These are phyloP conservation scores for Malus hybrid DNA, from an alignment of 331 rosid species.

Conservation along the genomic window DNA sequence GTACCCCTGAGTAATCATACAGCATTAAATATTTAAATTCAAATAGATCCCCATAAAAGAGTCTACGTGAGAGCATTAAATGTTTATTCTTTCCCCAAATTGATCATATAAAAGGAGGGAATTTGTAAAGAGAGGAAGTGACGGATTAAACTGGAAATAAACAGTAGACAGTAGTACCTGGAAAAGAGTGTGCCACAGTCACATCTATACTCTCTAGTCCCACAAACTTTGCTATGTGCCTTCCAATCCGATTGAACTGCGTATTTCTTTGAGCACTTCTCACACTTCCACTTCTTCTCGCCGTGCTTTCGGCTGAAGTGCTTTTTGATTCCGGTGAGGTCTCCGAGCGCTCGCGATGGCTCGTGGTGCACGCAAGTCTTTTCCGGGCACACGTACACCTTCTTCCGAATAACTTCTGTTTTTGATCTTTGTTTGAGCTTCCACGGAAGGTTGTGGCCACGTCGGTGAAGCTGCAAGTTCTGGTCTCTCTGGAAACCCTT, in stretches of 20 bases:
- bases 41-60: neutral
- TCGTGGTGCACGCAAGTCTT: constrained; percentile 74
- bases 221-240: constrained; percentile 89
- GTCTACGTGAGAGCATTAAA: constrained; percentile 7
- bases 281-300: constrained; percentile 93
- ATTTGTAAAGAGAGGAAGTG: neutral
- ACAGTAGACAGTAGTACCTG: constrained; percentile 36
- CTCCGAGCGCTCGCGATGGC: constrained; percentile 82
- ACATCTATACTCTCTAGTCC: constrained; percentile 84
- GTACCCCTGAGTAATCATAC: neutral
- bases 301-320: constrained; percentile 92
- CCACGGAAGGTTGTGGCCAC: constrained; percentile 96
- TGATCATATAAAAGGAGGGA: neutral
- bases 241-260: constrained; percentile 97
- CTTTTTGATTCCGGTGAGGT: constrained; percentile 83
- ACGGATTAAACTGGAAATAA: neutral
- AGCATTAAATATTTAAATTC: neutral
- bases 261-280: constrained; percentile 81
- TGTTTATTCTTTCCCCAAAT: neutral
- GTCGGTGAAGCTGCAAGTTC: constrained; percentile 82
- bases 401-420: constrained; percentile 50
- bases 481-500: constrained; percentile 94
- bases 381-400: constrained; percentile 91
- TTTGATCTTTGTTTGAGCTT: constrained; percentile 63
- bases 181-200: constrained; percentile 93